Evolutionary conservation across 352 stramenopile species (phyloP), one percentile per base, ranked within the genome.

Genomic region (Phytophthora podocarpi): DNA sequence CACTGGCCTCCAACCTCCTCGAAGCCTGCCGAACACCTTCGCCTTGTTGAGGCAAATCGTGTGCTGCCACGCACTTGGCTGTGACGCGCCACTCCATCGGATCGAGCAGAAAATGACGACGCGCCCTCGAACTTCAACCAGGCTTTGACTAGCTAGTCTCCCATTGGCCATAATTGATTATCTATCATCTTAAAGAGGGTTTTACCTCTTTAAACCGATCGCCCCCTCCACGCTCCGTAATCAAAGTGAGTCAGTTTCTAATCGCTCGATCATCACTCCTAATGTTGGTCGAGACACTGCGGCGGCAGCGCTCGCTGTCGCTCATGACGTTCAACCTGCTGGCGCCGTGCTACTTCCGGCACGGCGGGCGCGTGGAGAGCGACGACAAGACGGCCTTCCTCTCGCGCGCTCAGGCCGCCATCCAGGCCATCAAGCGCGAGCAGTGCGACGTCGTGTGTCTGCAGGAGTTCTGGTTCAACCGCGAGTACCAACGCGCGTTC

Each of bases 321-420:
- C 76, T 95, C 58, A 88, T 95, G 82, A 93, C 84, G 51, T 95
- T 95, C 67, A 95, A 95, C 72, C 66, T 95, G 48, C 76, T 95
- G 47, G 86, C 86, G 30, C 86, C 86, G 48, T 95, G 86, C 74
- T 95, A 95, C 76, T 95, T 95, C 59, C 84, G 84, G 10, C 84
- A 93, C 65, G 86, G 84, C 37, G 86, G 86, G 2, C 71, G 75
- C 1, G 41, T 95, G 9, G 86, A 95, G 64, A 90, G 79, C 56
- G 74, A 78, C 21, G 72, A 93, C 56, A 59, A 65, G 37, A 48
- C 49, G 30, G 73, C 83, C 10, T 95, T 83, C 72, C 81, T 93
- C 20, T 45, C 82, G 18, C 84, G 86, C 40, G 78, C 85, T 18
- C 70, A 92, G 59, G 82, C 84, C 32, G 58, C 89, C 13, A 91